Base-by-base conservation (phyloP, 768 basidiomycete genomes). In the Lactifluus volemus region DNA sequence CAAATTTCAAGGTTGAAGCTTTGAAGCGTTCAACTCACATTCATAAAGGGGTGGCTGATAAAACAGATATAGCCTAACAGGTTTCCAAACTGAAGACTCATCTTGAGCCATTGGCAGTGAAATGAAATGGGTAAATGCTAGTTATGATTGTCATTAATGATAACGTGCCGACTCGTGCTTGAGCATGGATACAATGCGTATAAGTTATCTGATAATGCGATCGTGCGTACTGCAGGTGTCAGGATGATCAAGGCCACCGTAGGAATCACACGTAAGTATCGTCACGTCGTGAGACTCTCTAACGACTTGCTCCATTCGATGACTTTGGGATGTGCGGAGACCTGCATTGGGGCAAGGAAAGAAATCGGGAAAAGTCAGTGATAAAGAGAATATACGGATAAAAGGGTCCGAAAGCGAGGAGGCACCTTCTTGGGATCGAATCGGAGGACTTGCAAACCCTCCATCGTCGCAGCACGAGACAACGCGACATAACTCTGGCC, bases 351-450 rank as follows among this genome's bases (percentile, higher is more conserved):
- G 34, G 15, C 36, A 42, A 25, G 25, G 25, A 25, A 25, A 25
- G 25, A 25, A 25, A 25, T 25, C 25, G 25, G 25, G 25, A 25
- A 25, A 9, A 6, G 30, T 62, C 17, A 58, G 30, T 38, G 15
- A 15, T 29, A 42, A 11, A n/a, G 2, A 3, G 8, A 39, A 3
- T 1, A 5, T 32, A 34, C 32, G 41, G 38, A 44, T 25, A 61
- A 34, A 15, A 30, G 41, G 25, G 25, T 25, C 5, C 17, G 21
- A 58, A 48, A 4, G 30, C 4, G 8, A 21, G 34, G 5, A 39
- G 60, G 19, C 51, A 81, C 81, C 73, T 80, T 82, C 68, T 73
- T 78, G 1, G 78, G 73, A 60, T 81, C 78, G 63, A 83, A 83
- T 8, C 78, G 70, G 21, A 83, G 65, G 6, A 83, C 79, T 60